Conservation (phyloP, 2,329 filamentous ascomycete species). For the Monascus ruber region DNA sequence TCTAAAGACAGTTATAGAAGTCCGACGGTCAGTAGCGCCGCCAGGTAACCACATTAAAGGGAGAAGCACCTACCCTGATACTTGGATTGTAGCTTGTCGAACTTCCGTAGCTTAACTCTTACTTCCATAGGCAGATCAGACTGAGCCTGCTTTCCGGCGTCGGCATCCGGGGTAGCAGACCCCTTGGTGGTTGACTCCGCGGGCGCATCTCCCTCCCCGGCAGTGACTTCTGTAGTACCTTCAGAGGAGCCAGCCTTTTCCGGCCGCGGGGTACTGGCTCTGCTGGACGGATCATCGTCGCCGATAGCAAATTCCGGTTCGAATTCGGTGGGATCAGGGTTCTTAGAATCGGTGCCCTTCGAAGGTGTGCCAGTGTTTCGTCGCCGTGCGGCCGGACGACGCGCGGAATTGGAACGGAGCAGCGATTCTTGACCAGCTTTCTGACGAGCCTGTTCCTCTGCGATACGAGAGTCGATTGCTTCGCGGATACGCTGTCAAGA, state of each 20-base stretch:
- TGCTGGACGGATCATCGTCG: slow-evolving; percentile 60
- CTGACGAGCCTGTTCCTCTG: slow-evolving; percentile 81
- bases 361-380: slow-evolving; percentile 35
- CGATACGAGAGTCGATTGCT: slow-evolving; percentile 75
- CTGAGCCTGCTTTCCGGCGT: slow-evolving; percentile 13
- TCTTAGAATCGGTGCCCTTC: slow-evolving; percentile 56
- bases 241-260: slow-evolving; percentile 12
- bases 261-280: slow-evolving; percentile 47
- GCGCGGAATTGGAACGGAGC: slow-evolving; percentile 34
- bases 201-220: slow-evolving; percentile 11
- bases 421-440: slow-evolving; percentile 37
- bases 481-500: slow-evolving; percentile 72
- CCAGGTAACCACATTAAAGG: not conserved
- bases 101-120: slow-evolving; percentile 61
- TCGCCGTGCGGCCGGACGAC: slow-evolving; percentile 24
- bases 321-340: slow-evolving; percentile 76
- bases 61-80: slow-evolving; percentile 57
- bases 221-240: slow-evolving; percentile 8
- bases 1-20: slow-evolving; percentile 41
- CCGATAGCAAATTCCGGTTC: slow-evolving; percentile 79
- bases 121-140: slow-evolving; percentile 62
- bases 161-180: slow-evolving; percentile 10
- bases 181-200: slow-evolving; percentile 12
- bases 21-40: slow-evolving; percentile 1
- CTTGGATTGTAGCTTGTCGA: slow-evolving; percentile 81